These are phyloP conservation scores for Symbiotaphrina buchneri DNA, from an alignment of 495 filamentous ascomycete genomes.

Conservation along the genomic window DNA sequence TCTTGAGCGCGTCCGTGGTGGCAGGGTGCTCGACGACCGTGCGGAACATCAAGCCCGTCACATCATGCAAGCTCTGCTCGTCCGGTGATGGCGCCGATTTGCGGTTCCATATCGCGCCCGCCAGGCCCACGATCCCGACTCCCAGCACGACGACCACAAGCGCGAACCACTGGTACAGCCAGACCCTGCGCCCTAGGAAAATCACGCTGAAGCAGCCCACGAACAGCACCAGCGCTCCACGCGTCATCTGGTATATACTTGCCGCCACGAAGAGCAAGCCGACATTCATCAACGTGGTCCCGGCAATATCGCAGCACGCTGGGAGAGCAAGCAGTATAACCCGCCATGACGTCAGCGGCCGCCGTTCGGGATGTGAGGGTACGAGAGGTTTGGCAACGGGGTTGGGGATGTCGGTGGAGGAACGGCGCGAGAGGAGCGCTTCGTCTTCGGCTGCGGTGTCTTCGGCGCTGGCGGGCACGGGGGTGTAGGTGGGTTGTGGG, in stretches of 20 bases:
- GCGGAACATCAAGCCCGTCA: background rate
- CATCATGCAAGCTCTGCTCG: conserved; percentile 1
- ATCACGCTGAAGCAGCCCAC: conserved; percentile 88
- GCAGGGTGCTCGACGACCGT: background rate
- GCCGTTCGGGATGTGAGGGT: conserved; percentile 17
- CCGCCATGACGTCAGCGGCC: conserved; percentile 43
- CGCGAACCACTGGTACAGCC: conserved; percentile 72
- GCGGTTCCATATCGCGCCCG: conserved; percentile 54
- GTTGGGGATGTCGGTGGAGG: conserved; percentile 18
- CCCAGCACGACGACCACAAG: conserved; percentile 72
- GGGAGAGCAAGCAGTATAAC: conserved; percentile 66
- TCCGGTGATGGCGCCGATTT: conserved; percentile 17
- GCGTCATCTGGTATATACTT: conserved; percentile 96
- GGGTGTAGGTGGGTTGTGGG: conserved; percentile 31
- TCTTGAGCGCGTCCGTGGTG: conserved; percentile 38
- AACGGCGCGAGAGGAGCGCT: conserved; percentile 6
- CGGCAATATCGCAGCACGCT: conserved; percentile 80
- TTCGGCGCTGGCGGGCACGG: conserved; percentile 19
- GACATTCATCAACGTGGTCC: conserved; percentile 92
- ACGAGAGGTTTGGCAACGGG: conserved; percentile 25
- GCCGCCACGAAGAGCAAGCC: conserved; percentile 84
- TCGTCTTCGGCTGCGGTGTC: conserved; percentile 8
- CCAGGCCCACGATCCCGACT: conserved; percentile 74
- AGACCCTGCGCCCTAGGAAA: conserved; percentile 58
- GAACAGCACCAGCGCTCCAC: conserved; percentile 82